These are phyloP conservation scores for Globisporangium uncinulatum DNA, from an alignment of 352 stramenopile genomes.

Conservation along the genomic window DNA sequence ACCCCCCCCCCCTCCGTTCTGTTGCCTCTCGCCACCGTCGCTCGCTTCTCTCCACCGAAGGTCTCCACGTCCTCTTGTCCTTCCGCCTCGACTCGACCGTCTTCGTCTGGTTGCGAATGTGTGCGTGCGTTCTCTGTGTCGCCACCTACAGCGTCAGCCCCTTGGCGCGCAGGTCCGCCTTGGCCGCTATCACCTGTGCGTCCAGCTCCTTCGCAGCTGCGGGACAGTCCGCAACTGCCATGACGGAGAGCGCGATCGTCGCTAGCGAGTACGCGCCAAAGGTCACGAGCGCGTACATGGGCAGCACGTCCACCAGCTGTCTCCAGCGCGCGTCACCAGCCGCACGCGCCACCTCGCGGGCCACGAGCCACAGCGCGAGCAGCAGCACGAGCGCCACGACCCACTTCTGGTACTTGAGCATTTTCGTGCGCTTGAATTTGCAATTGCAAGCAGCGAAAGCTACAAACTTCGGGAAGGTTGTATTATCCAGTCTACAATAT, in stretches of 20 bases:
- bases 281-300: conserved; percentile 62
- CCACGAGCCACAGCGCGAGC: conserved; percentile 45
- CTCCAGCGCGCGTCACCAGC: conserved; percentile 29
- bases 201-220: conserved; percentile 67
- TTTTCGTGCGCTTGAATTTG: conserved; percentile 9
- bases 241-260: conserved; percentile 60
- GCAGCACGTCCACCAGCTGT: conserved; percentile 49
- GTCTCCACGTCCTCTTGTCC: too few species aligned
- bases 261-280: conserved; percentile 73
- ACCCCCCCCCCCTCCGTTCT: not conserved
- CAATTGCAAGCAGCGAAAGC: too few species aligned
- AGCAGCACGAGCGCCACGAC: conserved; percentile 37
- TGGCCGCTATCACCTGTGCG: conserved; percentile 55
- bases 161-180: conserved; percentile 51
- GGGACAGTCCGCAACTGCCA: conserved; percentile 63
- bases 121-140: too few species aligned
- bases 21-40: too few species aligned
- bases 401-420: conserved; percentile 84
- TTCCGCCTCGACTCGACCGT: too few species aligned
- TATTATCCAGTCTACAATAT: too few species aligned
- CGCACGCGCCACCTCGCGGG: conserved; percentile 35
- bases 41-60: too few species aligned
- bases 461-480: too few species aligned
- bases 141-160: conserved; percentile 37
- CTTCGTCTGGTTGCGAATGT: too few species aligned